Evolutionary conservation across 768 basidiomycete genomes (phyloP).

Genomic region (Boletales sp.): DNA sequence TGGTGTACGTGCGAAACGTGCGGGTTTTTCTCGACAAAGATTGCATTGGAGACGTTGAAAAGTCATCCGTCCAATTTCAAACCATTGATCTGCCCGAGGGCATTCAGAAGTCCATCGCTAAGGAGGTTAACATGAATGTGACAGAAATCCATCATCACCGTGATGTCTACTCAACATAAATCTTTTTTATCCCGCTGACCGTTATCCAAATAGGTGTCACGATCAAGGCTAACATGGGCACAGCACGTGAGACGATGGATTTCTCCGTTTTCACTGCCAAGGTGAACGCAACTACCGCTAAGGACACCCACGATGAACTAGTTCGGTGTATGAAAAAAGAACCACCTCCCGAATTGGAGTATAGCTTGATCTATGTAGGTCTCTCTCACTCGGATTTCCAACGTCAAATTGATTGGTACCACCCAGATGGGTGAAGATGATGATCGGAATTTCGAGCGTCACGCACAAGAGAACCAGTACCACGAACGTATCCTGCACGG

Average conservation of each 20-base stretch:
- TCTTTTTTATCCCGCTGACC: too few species aligned
- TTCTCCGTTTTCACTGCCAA: constrained; percentile 29
- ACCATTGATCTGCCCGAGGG: constrained; percentile 47
- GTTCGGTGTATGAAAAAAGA: neutral
- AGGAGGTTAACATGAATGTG: constrained; percentile 58
- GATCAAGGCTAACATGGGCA: too few species aligned
- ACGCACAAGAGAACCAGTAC: neutral
- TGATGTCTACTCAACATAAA: too few species aligned
- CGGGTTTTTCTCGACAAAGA: constrained; percentile 78
- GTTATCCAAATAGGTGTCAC: too few species aligned
- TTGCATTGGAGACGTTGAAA: constrained; percentile 61
- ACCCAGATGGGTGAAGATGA: constrained; percentile 4
- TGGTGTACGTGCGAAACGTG: constrained; percentile 68
- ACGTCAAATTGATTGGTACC: neutral
- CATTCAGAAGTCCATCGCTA: constrained; percentile 43
- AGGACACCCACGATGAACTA: neutral
- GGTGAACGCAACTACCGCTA: neutral
- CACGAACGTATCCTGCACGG: constrained; percentile 3
- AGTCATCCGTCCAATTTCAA: constrained; percentile 41
- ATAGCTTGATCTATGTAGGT: constrained; percentile 5
- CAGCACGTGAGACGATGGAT: neutral
- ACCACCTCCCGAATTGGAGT: neutral
- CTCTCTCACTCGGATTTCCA: neutral
- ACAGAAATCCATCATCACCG: constrained; percentile 43
- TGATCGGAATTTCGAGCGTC: neutral